Evolutionary conservation across 352 stramenopile species (phyloP), one percentile per base, ranked within the genome.

Genomic region (Globisporangium nunn): DNA sequence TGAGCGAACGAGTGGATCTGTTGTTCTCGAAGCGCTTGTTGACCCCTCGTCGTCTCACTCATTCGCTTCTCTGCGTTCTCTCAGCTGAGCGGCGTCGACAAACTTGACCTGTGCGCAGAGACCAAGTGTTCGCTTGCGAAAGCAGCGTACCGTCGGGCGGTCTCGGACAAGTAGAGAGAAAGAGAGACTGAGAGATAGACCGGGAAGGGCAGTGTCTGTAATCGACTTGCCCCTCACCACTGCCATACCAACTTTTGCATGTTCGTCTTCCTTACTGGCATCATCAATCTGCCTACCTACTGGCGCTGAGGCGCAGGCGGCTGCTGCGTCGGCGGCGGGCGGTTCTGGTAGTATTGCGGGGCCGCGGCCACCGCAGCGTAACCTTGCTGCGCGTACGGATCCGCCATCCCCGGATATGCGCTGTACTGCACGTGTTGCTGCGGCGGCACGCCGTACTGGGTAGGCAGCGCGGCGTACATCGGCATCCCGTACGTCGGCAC

Each of bases 91-190:
- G 59, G 70, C 17, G 54, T 78, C 15, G 58, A 72, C 14, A 89
- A 80, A 43, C 44, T 64, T 6, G 74, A 89, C 29, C 55, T 93
- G 23, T 93, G 84, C 52, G 66, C 64, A 14, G 74, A 89, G 57
- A 87, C 68, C n/a, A 81, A 76, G 52, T 93, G 84, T 54, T 54
- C 69, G 23, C 58, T 93, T 4, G 66, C 70, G 28, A 58, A 64
- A 14, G 68, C 75, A 12, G 56, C 49, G 17, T 91, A 85, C 52
- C 74, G 77, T 40, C 71, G 61, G 28, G 59, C 67, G 6, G 45
- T 78, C 30, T 15, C 56, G 40, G 51, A 67, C 52, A 62, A 66
- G 41, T 56, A 51, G 17, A 28, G 1, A 14, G 33, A 5, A 10
- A 40, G 35, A 10, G 37, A 23, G 23, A 23, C 23, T 23, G 23